Evolutionary conservation across 306 rosid genomes (phyloP), one percentile per base, ranked within the genome.

Genomic region (Boehmeria nivea): DNA sequence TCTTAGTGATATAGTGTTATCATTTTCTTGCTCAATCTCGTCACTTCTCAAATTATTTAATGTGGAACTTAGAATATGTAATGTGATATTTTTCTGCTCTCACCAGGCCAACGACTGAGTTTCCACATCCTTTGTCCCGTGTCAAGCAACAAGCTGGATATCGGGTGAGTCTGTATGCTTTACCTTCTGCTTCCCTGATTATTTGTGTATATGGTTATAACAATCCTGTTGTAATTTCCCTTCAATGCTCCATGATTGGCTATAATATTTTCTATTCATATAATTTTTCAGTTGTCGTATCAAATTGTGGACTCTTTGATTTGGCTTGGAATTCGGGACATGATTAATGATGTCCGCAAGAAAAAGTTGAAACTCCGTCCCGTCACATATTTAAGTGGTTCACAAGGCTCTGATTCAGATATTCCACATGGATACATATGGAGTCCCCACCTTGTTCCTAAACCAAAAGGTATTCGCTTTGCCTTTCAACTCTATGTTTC

Each of bases 401-500:
- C 96, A 42, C 99, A 93, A 67, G 89, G 94, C 68, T 85, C 83
- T 9, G 99, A 93, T 31, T 53, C 82, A 58, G 91, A 87, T 71
- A 76, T 93, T 44, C 99, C 99, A 24, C 81, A 93, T 83, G 99
- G 95, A 43, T 93, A 93, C 68, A 93, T 93, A 57, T 93, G 99
- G 99, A 93, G 99, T 75, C 99, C 99, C 54, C 94, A 93, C 72
- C 95, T 93, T 68, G 99, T 87, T 67, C 99, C 99, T 63, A 93
- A 93, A 79, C 99, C 99, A 60, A 93, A 85, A 83, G 99, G 99
- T 93, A 51, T 39, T 67, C n/a, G 21, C 54, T 69, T 64, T 65
- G 54, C 38, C 45, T 43, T 67, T 17, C 52, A 40, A 48, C 46
- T 39, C 34, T 54, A 42, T 47, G 58, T 11, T 33, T 33, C 7